Evolutionary conservation across 2,329 filamentous ascomycete genomes (phyloP), one percentile per base, ranked within the genome.

Genomic region (Penicillium sp.): DNA sequence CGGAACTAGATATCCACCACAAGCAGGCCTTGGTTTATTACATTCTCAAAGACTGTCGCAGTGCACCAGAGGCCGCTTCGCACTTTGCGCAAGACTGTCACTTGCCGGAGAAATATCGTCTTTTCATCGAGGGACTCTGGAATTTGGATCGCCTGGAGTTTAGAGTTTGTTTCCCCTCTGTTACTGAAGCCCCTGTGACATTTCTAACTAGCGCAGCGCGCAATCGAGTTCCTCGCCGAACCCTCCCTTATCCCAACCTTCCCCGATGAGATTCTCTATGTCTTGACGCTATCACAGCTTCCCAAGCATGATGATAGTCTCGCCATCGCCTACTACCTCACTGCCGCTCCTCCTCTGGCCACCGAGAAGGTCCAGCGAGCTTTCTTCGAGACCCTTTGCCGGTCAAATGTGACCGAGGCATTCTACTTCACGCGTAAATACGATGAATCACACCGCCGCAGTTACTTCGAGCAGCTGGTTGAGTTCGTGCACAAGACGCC

Each of bases 11-110:
- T 8, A 83, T 86, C 58, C 90, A 93, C 75, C 89, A 93, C 79
- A 93, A 93, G 76, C 87, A 93, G 67, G 91, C 92, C 19, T 84
- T 95, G 53, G 83, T 96, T 66, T 96, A 91, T 82, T 96, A 96
- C 75, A 81, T 96, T 42, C 84, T 96, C 3, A 89, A 92, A 71
- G 91, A 96, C 75, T 86, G 90, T 72, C 86, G 89, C 70, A 78
- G 81, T 42, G 77, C 79, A 13, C 73, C 80, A 30, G 81, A 84
- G 56, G 81, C 82, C 22, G 81, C 83, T 3, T 77, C 83, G 6
- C 82, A 85, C 38, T 92, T 94, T 68, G 87, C 88, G 17, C 77
- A 79, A 45, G 79, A 80, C 26, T 88, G 87, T 5, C 88, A 89
- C 65, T 83, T 96, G 56, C 91, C 92, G 1, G 83, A 84, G 59